These are phyloP conservation scores for Ichthyophthirius multifiliis DNA, from an alignment of 169 alveolate genomes.

Conservation along the genomic window DNA sequence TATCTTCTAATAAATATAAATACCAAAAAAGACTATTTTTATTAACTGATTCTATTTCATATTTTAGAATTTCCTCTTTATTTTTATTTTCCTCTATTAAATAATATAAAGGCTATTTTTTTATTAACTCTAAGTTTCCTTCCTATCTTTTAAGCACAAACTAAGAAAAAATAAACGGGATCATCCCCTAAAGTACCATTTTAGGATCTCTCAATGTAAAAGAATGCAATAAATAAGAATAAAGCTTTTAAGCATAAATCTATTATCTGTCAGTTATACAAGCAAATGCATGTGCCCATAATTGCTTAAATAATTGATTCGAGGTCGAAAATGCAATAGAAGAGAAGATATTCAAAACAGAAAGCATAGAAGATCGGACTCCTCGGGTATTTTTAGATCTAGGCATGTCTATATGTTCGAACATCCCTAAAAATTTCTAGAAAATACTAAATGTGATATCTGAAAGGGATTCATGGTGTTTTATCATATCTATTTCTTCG, in stretches of 20 bases:
- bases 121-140: neutral
- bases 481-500: neutral
- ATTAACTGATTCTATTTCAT: neutral
- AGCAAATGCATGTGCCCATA: neutral
- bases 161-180: neutral
- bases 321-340: neutral
- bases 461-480: neutral
- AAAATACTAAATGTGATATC: neutral
- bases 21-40: neutral
- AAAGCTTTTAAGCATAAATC: neutral
- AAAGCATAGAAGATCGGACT: neutral
- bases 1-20: neutral
- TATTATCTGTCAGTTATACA: neutral
- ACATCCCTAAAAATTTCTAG: neutral
- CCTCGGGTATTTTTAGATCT: constrained; percentile 2
- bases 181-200: neutral
- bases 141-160: neutral
- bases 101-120: neutral
- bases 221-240: neutral
- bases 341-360: neutral
- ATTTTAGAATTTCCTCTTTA: neutral
- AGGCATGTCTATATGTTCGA: constrained; percentile 5
- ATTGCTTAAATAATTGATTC: neutral
- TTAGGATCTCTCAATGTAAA: neutral
- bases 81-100: neutral